phyloP scores from a whole-genome alignment of 2,329 filamentous ascomycete genomes.

The Orbilia javanica region DNA sequence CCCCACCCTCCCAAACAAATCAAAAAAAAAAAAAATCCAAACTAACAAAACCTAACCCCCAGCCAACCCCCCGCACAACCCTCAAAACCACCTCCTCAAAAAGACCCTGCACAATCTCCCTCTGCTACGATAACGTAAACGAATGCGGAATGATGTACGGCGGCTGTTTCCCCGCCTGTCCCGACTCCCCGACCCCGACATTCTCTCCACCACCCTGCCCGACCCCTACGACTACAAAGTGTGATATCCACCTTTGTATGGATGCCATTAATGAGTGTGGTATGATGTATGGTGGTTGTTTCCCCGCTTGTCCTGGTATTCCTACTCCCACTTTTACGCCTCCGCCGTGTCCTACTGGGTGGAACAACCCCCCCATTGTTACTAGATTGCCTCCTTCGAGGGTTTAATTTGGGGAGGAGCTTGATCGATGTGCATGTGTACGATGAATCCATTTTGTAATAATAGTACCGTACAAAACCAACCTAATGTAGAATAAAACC shows the following conservation, averaged over 20 bases:
- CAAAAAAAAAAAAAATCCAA: no score
- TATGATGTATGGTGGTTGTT: constrained; percentile 59
- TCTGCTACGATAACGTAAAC: constrained; percentile 42
- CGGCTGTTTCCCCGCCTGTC: constrained; percentile 48
- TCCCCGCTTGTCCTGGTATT: constrained; percentile 32
- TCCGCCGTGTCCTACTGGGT: constrained; percentile 28
- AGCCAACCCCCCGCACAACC: constrained; percentile 20
- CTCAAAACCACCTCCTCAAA: neutral
- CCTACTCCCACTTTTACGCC: constrained; percentile 28
- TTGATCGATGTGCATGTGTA: neutral
- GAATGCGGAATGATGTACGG: constrained; percentile 47
- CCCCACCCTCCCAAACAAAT: neutral
- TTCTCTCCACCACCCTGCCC: constrained; percentile 41
- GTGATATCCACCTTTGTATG: constrained; percentile 39
- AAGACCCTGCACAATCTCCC: constrained; percentile 17
- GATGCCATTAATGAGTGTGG: constrained; percentile 59
- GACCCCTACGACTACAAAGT: neutral
- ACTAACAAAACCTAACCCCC: neutral
- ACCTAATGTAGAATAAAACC: no score
- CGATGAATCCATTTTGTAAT: no score
- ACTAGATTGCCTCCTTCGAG: neutral
- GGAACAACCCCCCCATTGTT: constrained; percentile 8
- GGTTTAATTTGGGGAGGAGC: neutral
- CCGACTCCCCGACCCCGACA: constrained; percentile 29
- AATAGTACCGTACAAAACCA: no score